Percentiles rank a stretch among this genome's conserved stretches.
These are phyloP conservation scores for Sindora glabra DNA, from an alignment of 306 rosid genomes.

Conservation along the genomic window DNA sequence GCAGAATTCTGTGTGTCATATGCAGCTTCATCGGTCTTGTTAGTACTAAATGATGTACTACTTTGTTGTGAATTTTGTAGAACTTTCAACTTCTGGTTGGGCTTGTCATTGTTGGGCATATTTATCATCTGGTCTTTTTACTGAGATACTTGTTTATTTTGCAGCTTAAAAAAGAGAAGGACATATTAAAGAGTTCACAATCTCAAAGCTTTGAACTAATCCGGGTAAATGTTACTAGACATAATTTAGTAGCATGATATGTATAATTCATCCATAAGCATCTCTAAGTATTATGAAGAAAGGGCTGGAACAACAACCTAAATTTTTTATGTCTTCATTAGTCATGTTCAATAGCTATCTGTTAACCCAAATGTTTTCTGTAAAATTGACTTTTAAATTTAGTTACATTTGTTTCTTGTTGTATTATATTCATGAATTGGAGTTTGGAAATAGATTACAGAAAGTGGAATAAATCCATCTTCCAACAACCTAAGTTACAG, in stretches of 20 bases:
- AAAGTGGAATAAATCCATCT: too few relatives aligned
- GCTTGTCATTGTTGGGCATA: not conserved
- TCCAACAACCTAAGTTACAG: too few relatives aligned
- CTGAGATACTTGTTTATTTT: not conserved
- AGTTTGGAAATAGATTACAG: too few relatives aligned
- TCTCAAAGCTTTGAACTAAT: slow-evolving; percentile 45
- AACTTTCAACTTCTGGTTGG: not conserved
- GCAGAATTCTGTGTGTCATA: too few relatives aligned
- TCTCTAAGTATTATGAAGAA: not conserved
- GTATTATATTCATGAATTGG: too few relatives aligned
- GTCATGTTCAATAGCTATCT: not conserved
- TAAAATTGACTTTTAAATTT: too few relatives aligned
- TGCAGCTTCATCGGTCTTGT: not conserved
- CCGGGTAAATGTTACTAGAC: too few relatives aligned
- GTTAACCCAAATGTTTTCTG: not conserved
- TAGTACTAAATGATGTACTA: not conserved
- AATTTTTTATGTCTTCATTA: not conserved
- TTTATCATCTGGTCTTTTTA: not conserved
- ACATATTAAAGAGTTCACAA: slow-evolving; percentile 46
- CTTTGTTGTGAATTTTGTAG: not conserved
- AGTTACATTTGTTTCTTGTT: too few relatives aligned
- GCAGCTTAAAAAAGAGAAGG: slow-evolving; percentile 67
- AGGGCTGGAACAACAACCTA: not conserved
- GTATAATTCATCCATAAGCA: not conserved
- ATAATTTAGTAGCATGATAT: not conserved